Conservation (phyloP, 208 protist genomes). For the Vickermania spadyakhi region DNA sequence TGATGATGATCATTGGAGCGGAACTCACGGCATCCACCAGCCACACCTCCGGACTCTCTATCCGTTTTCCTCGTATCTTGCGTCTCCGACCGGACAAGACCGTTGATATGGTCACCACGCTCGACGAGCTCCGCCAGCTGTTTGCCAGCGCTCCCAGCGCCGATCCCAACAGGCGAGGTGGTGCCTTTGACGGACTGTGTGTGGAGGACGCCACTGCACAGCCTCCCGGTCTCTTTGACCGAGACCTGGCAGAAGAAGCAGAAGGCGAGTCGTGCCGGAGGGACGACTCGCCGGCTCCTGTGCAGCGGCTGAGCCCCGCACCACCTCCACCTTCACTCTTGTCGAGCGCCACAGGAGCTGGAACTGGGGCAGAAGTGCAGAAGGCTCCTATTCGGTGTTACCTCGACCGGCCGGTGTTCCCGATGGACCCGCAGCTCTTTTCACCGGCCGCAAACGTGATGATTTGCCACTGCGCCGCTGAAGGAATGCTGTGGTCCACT, state of each 20-base stretch:
- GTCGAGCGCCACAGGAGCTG: neutral
- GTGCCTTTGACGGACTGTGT: neutral
- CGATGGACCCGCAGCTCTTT: neutral
- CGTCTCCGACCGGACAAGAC: constrained; percentile 62
- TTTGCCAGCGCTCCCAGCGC: constrained; percentile 2
- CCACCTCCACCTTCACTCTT: neutral
- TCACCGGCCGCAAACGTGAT: constrained; percentile 15
- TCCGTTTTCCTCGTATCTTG: constrained; percentile 70
- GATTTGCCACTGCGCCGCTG: constrained; percentile 27
- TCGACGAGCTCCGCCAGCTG: constrained; percentile 41
- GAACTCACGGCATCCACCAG: constrained; percentile 46
- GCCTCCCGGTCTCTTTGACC: neutral
- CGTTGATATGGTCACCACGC: constrained; percentile 34
- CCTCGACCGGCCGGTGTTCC: neutral
- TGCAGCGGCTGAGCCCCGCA: no score
- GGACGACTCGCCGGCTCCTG: no score
- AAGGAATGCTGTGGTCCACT: constrained; percentile 21
- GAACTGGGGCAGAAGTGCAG: neutral
- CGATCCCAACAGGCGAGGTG: neutral
- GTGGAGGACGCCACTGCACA: neutral
- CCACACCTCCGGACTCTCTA: constrained; percentile 40
- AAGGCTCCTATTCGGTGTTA: neutral
- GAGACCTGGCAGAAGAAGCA: neutral
- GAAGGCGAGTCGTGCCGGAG: no score
- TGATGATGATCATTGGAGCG: constrained; percentile 70